Evolutionary conservation across 352 stramenopile genomes (phyloP).

Genomic region (Discostella stelligera): DNA sequence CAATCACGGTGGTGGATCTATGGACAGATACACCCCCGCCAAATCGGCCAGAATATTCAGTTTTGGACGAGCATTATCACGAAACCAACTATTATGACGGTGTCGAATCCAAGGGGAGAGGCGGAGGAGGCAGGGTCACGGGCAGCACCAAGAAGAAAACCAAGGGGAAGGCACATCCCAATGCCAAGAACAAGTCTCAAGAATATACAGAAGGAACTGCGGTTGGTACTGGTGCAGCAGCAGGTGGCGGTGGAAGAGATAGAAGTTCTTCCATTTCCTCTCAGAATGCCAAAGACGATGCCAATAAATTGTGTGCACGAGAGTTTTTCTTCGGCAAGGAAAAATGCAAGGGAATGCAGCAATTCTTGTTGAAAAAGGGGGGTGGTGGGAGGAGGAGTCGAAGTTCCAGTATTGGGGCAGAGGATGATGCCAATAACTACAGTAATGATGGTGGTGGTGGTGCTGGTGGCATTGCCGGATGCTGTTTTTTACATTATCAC

Average conservation of each 20-base stretch:
- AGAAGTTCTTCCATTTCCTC: conserved; percentile 1
- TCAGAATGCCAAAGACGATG: conserved; percentile 6
- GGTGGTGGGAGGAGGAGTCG: conserved; percentile 8
- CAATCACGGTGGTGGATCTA: conserved; percentile 28
- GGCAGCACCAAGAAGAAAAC: conserved; percentile 19
- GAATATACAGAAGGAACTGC: neutral
- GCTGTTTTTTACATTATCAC: conserved; percentile 36
- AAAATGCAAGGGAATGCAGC: conserved; percentile 14
- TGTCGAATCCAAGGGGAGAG: neutral
- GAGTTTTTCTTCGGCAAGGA: conserved; percentile 48
- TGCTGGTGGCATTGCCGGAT: neutral
- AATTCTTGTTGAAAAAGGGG: neutral
- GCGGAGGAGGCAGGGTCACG: conserved; percentile 3
- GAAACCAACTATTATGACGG: conserved; percentile 8
- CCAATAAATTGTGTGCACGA: conserved; percentile 24
- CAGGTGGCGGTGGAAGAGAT: neutral
- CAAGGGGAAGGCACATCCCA: conserved; percentile 41
- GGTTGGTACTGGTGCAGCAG: neutral
- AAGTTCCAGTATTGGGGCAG: conserved; percentile 6
- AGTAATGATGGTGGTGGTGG: neutral
- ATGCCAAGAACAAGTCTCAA: conserved; percentile 20
- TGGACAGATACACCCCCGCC: conserved; percentile 23
- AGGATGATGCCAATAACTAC: conserved; percentile 13
- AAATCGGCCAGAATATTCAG: conserved; percentile 29
- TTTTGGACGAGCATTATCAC: conserved; percentile 9